These are phyloP conservation scores for Stenogyne calaminthoides DNA, from an alignment of 305 asterid species.

Conservation along the genomic window DNA sequence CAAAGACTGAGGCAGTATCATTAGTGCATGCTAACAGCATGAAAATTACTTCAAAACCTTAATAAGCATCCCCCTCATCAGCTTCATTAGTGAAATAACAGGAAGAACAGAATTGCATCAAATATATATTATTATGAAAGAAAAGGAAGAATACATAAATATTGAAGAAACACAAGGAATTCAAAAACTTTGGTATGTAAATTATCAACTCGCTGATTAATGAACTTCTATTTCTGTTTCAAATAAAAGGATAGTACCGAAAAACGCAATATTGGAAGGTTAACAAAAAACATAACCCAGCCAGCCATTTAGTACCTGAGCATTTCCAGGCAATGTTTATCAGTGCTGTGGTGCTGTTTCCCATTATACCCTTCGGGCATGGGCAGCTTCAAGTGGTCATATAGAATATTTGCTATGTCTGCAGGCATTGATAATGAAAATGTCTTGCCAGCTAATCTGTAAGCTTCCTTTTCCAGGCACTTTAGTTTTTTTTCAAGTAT, in stretches of 20 bases:
- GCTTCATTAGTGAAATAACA: not conserved
- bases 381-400: conserved; percentile 92
- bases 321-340: conserved; percentile 84
- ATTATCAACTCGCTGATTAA: not conserved
- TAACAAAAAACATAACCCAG: conserved; percentile 7
- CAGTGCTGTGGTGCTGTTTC: conserved; percentile 95
- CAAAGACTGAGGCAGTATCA: conserved; percentile 26
- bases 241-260: conserved; percentile 16
- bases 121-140: not conserved
- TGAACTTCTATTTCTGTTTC: conserved; percentile 10
- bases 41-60: not conserved
- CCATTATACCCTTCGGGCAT: conserved; percentile 74
- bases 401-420: conserved; percentile 88
- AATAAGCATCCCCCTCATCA: conserved; percentile 6
- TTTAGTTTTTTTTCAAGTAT: conserved; percentile 78
- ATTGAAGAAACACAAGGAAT: not conserved
- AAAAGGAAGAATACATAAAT: not conserved
- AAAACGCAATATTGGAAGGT: conserved; percentile 6
- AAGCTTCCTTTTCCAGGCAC: conserved; percentile 83
- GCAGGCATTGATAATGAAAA: conserved; percentile 91
- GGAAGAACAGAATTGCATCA: not conserved
- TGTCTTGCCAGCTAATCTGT: conserved; percentile 80
- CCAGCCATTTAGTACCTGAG: conserved; percentile 61
- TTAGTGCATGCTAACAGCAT: not conserved
- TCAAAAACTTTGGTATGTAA: conserved; percentile 8